Conservation (phyloP, 305 asterid species). For the Vinca major region DNA sequence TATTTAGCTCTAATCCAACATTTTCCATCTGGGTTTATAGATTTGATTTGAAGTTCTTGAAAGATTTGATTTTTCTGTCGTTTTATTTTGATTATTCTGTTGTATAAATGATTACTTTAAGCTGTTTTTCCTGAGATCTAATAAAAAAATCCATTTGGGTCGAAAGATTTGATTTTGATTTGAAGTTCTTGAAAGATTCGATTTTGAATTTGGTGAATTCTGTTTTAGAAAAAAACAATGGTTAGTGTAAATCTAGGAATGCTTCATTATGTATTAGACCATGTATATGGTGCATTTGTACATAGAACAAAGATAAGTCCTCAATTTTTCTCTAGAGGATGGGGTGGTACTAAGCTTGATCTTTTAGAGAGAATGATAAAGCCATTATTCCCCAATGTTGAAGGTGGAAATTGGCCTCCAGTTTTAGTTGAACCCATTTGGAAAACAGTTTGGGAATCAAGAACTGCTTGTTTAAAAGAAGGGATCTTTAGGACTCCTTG, state of each 20-base stretch:
- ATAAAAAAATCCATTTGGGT: constrained; percentile 9
- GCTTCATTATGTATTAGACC: constrained; percentile 77
- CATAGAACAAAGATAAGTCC: constrained; percentile 83
- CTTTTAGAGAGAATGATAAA: constrained; percentile 71
- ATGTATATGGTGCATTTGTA: constrained; percentile 83
- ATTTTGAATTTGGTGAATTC: neutral
- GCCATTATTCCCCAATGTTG: constrained; percentile 61
- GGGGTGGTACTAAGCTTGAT: constrained; percentile 93
- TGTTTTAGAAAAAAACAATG: constrained; percentile 32
- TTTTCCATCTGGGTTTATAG: neutral
- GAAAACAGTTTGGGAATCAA: constrained; percentile 94
- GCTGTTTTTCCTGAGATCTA: neutral
- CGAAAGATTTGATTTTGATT: constrained; percentile 1
- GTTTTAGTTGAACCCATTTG: constrained; percentile 55
- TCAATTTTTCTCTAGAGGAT: constrained; percentile 76
- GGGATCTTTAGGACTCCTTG: constrained; percentile 85
- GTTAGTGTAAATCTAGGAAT: constrained; percentile 77
- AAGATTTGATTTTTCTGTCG: too few relatives aligned
- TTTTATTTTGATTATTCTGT: too few relatives aligned
- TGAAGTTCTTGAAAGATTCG: constrained; percentile 14
- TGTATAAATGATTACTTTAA: neutral
- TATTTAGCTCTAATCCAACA: neutral
- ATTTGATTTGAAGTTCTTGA: too few relatives aligned
- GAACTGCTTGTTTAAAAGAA: constrained; percentile 65
- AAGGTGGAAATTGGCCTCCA: constrained; percentile 79